These are phyloP conservation scores for Cordyceps pruinosa DNA, from an alignment of 2,329 filamentous ascomycete species.

Conservation along the genomic window DNA sequence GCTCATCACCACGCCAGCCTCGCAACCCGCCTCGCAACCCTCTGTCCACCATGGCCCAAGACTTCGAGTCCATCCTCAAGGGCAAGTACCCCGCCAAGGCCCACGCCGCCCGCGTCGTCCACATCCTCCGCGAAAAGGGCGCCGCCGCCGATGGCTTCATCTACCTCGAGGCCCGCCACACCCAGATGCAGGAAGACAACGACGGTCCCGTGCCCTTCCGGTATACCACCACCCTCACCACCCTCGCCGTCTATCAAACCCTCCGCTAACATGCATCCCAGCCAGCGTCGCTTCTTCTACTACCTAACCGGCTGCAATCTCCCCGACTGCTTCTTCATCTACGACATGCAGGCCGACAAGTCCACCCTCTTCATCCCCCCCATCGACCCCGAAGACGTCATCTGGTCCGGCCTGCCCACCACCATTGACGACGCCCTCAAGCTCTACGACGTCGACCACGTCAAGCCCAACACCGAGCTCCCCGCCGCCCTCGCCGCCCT, in stretches of 20 bases:
- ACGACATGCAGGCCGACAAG: constrained; percentile 66
- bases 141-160: constrained; percentile 62
- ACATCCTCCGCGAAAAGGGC: constrained; percentile 63
- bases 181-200: constrained; percentile 79
- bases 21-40: not conserved
- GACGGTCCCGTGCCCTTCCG: constrained; percentile 77
- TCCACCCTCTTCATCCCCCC: constrained; percentile 88
- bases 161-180: constrained; percentile 82
- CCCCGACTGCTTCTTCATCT: constrained; percentile 72
- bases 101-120: constrained; percentile 77
- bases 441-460: constrained; percentile 75
- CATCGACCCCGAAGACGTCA: constrained; percentile 77
- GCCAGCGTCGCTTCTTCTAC: constrained; percentile 88
- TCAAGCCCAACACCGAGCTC: constrained; percentile 64
- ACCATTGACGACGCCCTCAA: constrained; percentile 66
- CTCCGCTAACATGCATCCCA: constrained; percentile 27
- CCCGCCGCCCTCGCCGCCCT: constrained; percentile 61
- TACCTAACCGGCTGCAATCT: constrained; percentile 83
- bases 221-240: constrained; percentile 33
- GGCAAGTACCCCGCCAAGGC: constrained; percentile 76
- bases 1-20: not conserved
- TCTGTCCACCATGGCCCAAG: constrained; percentile 27
- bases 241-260: not conserved
- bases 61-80: constrained; percentile 48
- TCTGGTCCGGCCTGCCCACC: constrained; percentile 87